These are phyloP conservation scores for Rhynchosporium agropyri DNA, from an alignment of 2,329 filamentous ascomycete genomes.

Conservation along the genomic window DNA sequence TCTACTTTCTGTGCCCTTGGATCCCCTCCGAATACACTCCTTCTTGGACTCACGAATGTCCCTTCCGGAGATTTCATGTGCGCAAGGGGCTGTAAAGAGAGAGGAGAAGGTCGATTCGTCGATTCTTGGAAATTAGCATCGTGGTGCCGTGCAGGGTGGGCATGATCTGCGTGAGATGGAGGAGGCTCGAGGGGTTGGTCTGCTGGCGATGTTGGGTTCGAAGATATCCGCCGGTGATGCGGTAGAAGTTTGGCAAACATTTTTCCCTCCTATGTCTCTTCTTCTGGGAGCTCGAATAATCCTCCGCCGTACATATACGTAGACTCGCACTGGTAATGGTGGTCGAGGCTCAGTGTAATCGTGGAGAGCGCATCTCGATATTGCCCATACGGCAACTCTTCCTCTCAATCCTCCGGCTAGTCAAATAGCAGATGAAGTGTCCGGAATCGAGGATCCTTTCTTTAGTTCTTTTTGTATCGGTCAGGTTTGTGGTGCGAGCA, in stretches of 20 bases:
- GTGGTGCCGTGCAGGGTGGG: conserved; percentile 36
- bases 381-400: conserved; percentile 7
- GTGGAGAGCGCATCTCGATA: conserved; percentile 20
- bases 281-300: not conserved
- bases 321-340: conserved; percentile 3
- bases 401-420: not conserved
- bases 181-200: conserved; percentile 39
- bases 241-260: conserved; percentile 45
- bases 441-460: not conserved
- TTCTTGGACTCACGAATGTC: conserved; percentile 24
- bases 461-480: not conserved
- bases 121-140: conserved; percentile 31
- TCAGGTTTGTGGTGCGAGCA: conserved; percentile 15
- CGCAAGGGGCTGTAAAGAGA: conserved; percentile 48
- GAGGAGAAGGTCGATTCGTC: conserved; percentile 48
- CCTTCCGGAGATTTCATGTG: conserved; percentile 42
- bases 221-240: conserved; percentile 41
- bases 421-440: not conserved
- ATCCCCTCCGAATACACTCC: conserved; percentile 26
- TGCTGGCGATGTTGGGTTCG: conserved; percentile 41
- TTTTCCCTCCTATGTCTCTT: conserved; percentile 10
- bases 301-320: not conserved
- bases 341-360: conserved; percentile 19
- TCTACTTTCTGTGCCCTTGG: conserved; percentile 27
- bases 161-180: conserved; percentile 35